Evolutionary conservation across 441 rosid species (phyloP).

Genomic region (Capsella rubella): DNA sequence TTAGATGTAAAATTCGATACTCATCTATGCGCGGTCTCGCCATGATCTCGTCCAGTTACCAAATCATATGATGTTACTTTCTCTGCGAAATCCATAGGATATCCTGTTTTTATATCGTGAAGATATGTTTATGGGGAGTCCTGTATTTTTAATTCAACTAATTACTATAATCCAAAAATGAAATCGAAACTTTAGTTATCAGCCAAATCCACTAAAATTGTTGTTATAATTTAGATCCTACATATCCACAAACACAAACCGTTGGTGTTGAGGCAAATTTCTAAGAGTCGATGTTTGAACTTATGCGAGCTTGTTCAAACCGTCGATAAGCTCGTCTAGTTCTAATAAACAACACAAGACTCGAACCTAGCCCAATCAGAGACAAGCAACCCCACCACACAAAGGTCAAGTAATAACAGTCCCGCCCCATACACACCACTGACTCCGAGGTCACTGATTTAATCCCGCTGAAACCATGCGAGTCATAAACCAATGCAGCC

Average conservation of each 20-base stretch:
- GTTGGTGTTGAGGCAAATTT: not conserved
- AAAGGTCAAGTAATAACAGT: slow-evolving; percentile 83
- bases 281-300: slow-evolving; percentile 35
- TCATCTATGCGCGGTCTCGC: too few relatives aligned
- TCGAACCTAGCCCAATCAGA: slow-evolving; percentile 66
- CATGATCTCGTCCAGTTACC: too few relatives aligned
- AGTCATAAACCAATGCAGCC: slow-evolving; percentile 87
- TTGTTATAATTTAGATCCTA: slow-evolving; percentile 20
- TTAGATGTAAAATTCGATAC: too few relatives aligned
- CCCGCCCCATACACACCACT: slow-evolving; percentile 77
- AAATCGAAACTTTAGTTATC: not conserved
- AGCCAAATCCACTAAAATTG: not conserved
- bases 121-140: not conserved
- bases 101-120: too few relatives aligned
- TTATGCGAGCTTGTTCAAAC: slow-evolving; percentile 69
- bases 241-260: slow-evolving; percentile 19
- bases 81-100: too few relatives aligned
- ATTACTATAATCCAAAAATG: not conserved
- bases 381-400: slow-evolving; percentile 92
- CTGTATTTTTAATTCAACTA: not conserved
- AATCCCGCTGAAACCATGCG: slow-evolving; percentile 46
- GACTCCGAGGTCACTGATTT: slow-evolving; percentile 48
- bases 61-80: not conserved
- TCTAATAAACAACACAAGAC: slow-evolving; percentile 76
- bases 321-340: slow-evolving; percentile 82